These are phyloP conservation scores for Suillus spraguei DNA, from an alignment of 768 basidiomycete species.

Conservation along the genomic window DNA sequence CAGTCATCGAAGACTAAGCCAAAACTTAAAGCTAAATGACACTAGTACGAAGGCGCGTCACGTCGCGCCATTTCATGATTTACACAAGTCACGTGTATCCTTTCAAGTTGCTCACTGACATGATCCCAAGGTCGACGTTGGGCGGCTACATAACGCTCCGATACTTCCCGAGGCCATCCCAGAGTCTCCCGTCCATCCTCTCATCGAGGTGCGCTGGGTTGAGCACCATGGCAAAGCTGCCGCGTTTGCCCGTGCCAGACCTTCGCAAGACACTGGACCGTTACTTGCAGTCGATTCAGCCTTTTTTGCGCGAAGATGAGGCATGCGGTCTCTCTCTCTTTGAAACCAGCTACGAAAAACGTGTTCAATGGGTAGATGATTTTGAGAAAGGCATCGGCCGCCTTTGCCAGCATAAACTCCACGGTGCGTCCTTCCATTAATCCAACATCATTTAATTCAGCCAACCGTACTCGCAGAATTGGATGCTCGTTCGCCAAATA, in stretches of 20 bases:
- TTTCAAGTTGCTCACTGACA: background rate
- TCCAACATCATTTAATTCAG: too few species aligned
- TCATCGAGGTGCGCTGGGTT: slow-evolving; percentile 1
- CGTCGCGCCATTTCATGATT: background rate
- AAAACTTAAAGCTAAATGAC: background rate
- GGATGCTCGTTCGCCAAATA: slow-evolving; percentile 80
- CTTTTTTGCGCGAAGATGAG: slow-evolving; percentile 78
- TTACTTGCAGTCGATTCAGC: slow-evolving; percentile 79
- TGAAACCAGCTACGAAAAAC: slow-evolving; percentile 51
- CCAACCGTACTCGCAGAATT: background rate
- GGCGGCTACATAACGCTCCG: background rate
- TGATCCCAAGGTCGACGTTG: slow-evolving; percentile 1
- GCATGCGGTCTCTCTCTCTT: slow-evolving; percentile 55
- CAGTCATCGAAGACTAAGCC: slow-evolving; percentile 20
- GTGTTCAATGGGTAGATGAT: slow-evolving; percentile 62
- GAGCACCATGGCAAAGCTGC: slow-evolving; percentile 36
- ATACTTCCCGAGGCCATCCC: background rate
- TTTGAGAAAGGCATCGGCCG: slow-evolving; percentile 74
- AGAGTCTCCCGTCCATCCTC: background rate
- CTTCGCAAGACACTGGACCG: slow-evolving; percentile 72
- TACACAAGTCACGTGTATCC: background rate
- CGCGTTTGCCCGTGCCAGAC: slow-evolving; percentile 82
- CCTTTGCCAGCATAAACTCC: slow-evolving; percentile 69
- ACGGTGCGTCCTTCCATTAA: slow-evolving; percentile 49
- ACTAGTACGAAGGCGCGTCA: background rate